Evolutionary conservation across 208 protist species (phyloP).

Genomic region (Polymyxa betae): DNA sequence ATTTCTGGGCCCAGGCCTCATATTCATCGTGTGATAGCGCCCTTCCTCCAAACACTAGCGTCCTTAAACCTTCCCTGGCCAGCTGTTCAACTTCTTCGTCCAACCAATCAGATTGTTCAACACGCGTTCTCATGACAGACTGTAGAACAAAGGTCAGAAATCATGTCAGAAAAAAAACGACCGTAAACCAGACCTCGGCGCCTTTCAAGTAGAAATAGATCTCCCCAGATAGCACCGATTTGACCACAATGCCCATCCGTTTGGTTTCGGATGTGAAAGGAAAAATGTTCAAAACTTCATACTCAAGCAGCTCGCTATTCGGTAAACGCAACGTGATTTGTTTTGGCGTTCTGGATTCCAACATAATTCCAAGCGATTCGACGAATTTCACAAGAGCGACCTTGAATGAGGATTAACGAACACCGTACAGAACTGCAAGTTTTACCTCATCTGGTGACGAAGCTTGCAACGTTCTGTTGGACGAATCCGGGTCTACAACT

Average conservation of each 20-base stretch:
- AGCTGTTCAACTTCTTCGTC: conserved; percentile 93
- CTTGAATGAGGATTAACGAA: not conserved
- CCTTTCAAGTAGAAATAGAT: conserved; percentile 94
- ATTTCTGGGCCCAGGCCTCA: conserved; percentile 72
- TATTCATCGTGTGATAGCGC: conserved; percentile 82
- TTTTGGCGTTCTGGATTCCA: conserved; percentile 5
- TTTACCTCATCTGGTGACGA: conserved; percentile 70
- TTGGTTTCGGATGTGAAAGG: conserved; percentile 97
- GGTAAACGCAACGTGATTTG: conserved; percentile 7
- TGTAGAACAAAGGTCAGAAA: conserved; percentile 42
- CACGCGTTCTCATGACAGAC: conserved; percentile 70
- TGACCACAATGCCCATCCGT: conserved; percentile 96
- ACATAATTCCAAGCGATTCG: conserved; percentile 38
- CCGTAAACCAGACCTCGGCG: conserved; percentile 77
- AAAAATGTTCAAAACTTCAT: conserved; percentile 92
- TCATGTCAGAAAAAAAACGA: not conserved
- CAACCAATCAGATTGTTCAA: conserved; percentile 86
- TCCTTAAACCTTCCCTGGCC: conserved; percentile 91
- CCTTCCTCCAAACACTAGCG: conserved; percentile 85
- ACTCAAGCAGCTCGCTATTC: conserved; percentile 66
- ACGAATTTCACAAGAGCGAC: conserved; percentile 73
- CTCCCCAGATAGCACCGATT: conserved; percentile 66
- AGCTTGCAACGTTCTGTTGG: conserved; percentile 65
- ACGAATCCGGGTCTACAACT: conserved; percentile 76
- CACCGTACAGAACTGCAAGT: not conserved